Base-by-base conservation (phyloP, 2,329 filamentous ascomycete species). In the Trematosphaeria pertusa region DNA sequence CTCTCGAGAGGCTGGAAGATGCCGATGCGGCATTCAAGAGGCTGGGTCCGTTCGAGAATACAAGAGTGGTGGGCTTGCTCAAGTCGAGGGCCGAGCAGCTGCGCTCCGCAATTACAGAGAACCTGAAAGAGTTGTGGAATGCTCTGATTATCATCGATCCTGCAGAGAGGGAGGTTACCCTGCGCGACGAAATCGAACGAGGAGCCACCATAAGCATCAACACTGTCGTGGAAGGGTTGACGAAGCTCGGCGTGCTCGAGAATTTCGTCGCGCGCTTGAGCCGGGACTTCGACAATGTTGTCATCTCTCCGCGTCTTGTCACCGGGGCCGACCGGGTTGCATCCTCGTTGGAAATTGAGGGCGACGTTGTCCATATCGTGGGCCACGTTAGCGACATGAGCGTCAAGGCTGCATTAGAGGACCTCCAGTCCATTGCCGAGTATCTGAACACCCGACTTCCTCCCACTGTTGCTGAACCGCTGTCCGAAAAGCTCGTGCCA, bases 401-500 rank as follows among this genome's bases (percentile, higher is more conserved):
- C 44, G 58, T 71, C 12, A 61, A 60, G 46, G 52, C 54, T 2
- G 52, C 62, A 1, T 38, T 73, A 30, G 59, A 61, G 37, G 70
- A 73, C 37, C 61, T 64, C 21, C 66, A 66, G 42, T 41, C 50
- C 0, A 69, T 82, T 9, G 70, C 84, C 5, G 70, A 73, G 8
- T 86, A 81, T 54, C 58, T 87, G 11, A 73, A 73, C 37, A 71
- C 73, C 4, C 71, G 72, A 11, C 69, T 87, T 5, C 83, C 84
- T 5, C 45, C 67, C 18, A 67, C 72, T 2, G 69, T 85, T 10
- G 67, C 73, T 6, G 54, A 69, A 6, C 78, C 83, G 1, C 74
- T 97, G 1, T 88, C 88, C 0, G 76, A 81, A 10, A 81, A 83
- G 7, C 82, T 97, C 67, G 82, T 96, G 69, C 85, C 86, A 0